Evolutionary conservation across 2,329 filamentous ascomycete species (phyloP).

Genomic region (Stemphylium lycopersici): DNA sequence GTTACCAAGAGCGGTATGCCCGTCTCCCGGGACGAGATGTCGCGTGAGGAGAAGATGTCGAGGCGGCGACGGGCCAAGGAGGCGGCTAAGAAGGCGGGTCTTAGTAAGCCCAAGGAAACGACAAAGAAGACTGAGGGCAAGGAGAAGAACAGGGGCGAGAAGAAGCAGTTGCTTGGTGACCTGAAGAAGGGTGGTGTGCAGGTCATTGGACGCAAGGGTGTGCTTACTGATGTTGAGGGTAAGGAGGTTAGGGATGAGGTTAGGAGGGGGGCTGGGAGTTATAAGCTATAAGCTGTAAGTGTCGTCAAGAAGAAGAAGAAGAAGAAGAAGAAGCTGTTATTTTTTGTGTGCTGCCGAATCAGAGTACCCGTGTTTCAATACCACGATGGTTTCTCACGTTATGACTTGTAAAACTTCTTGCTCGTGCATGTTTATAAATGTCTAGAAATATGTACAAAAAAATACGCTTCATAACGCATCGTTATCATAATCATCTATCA

Average conservation of each 20-base stretch:
- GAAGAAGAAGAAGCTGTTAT: too few relatives aligned
- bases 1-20: conserved; percentile 79
- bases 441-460: neutral
- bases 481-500: neutral
- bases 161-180: conserved; percentile 66
- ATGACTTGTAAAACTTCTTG: neutral
- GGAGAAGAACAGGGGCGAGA: conserved; percentile 65
- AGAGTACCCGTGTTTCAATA: too few relatives aligned
- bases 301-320: too few relatives aligned
- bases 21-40: conserved; percentile 83
- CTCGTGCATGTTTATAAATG: neutral
- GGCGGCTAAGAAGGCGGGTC: conserved; percentile 73
- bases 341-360: too few relatives aligned
- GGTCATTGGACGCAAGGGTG: conserved; percentile 89
- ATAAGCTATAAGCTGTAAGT: conserved; percentile 46
- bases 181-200: conserved; percentile 87
- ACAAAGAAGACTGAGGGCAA: conserved; percentile 49
- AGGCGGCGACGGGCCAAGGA: conserved; percentile 84
- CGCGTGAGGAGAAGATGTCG: conserved; percentile 80
- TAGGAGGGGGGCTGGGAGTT: conserved; percentile 39
- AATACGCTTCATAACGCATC: neutral
- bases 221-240: conserved; percentile 82
- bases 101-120: conserved; percentile 53
- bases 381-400: neutral
- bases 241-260: conserved; percentile 64